phyloP scores from a whole-genome alignment of 2,329 filamentous ascomycete genomes.

The Aspergillus vadensis region DNA sequence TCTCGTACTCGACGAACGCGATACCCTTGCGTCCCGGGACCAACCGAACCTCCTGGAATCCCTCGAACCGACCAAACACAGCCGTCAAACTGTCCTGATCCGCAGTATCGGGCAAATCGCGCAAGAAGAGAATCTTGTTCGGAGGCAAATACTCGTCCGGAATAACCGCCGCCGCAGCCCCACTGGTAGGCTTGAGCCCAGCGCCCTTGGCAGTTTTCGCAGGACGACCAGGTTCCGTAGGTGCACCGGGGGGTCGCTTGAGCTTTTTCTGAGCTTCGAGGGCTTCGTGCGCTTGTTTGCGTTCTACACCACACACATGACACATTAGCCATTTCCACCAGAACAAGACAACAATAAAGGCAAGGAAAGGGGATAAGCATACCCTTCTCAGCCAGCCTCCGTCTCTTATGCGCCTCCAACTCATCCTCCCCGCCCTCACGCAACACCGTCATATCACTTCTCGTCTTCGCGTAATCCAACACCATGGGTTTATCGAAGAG shows the following conservation, averaged over 20 bases:
- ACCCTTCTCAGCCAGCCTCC: slow-evolving; percentile 89
- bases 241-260: slow-evolving; percentile 60
- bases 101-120: slow-evolving; percentile 86
- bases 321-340: background rate
- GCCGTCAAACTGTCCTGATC: slow-evolving; percentile 75
- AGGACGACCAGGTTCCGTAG: slow-evolving; percentile 56
- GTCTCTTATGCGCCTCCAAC: slow-evolving; percentile 82
- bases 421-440: slow-evolving; percentile 73
- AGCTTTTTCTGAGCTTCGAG: slow-evolving; percentile 76
- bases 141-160: slow-evolving; percentile 98
- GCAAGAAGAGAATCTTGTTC: slow-evolving; percentile 94
- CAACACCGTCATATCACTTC: slow-evolving; percentile 85
- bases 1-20: slow-evolving; percentile 95
- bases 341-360: background rate
- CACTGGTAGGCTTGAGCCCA: slow-evolving; percentile 75
- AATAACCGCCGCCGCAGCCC: slow-evolving; percentile 69
- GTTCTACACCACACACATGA: slow-evolving; percentile 48
- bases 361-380: slow-evolving; percentile 11
- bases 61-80: slow-evolving; percentile 87
- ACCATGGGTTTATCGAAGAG: slow-evolving; percentile 90
- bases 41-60: slow-evolving; percentile 87
- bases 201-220: slow-evolving; percentile 70
- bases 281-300: slow-evolving; percentile 80
- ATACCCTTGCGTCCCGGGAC: slow-evolving; percentile 86
- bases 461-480: slow-evolving; percentile 76